Conservation (phyloP, 495 filamentous ascomycete genomes). For the Cenococcum geophilum region DNA sequence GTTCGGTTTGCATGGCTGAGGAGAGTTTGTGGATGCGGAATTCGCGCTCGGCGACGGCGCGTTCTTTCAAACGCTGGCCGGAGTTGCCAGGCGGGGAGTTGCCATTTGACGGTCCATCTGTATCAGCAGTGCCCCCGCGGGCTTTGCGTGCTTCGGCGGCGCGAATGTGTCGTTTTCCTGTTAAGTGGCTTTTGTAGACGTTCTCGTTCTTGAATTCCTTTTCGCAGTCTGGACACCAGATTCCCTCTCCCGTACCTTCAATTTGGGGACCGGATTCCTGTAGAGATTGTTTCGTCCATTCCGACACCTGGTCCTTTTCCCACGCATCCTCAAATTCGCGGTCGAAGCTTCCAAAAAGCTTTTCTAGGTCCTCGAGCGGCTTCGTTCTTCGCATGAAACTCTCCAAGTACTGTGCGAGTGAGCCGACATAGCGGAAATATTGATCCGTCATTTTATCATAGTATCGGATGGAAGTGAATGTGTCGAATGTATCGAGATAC, state of each 20-base stretch:
- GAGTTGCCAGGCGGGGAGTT: conserved; percentile 11
- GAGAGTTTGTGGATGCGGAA: conserved; percentile 72
- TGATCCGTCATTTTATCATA: conserved; percentile 79
- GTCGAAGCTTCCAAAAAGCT: conserved; percentile 66
- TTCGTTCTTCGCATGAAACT: conserved; percentile 72
- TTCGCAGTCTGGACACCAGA: conserved; percentile 84
- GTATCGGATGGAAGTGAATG: conserved; percentile 70
- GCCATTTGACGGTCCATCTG: conserved; percentile 29
- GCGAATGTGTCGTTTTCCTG: conserved; percentile 84
- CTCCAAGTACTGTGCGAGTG: conserved; percentile 75
- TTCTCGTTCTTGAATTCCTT: conserved; percentile 95
- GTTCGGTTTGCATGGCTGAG: conserved; percentile 67
- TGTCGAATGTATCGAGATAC: conserved; percentile 84
- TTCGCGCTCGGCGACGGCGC: conserved; percentile 84
- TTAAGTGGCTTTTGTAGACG: conserved; percentile 83
- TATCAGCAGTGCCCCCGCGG: conserved; percentile 11
- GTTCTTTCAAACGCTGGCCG: conserved; percentile 68
- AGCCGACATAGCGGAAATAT: conserved; percentile 85
- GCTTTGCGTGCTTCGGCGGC: conserved; percentile 54
- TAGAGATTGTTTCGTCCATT: conserved; percentile 64
- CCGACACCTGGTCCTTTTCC: conserved; percentile 68
- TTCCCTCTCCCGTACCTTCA: conserved; percentile 60
- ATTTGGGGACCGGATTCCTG: conserved; percentile 43
- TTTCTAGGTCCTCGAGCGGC: conserved; percentile 77
- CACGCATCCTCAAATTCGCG: conserved; percentile 78